Conservation (phyloP, 176 grass and related monocot genomes). For the Musa schizocarpa region DNA sequence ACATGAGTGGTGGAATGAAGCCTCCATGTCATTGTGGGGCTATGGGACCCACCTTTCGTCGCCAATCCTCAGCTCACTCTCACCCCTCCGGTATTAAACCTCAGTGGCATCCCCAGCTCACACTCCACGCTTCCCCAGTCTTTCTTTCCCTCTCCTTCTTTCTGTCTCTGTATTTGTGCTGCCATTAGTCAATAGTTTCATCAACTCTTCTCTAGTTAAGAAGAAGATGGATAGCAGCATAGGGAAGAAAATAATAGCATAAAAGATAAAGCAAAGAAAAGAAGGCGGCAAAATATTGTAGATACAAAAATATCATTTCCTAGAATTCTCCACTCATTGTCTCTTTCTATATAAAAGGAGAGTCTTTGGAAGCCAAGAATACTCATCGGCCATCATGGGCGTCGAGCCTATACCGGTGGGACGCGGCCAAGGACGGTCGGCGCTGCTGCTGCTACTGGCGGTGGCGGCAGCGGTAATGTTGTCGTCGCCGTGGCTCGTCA, state of each 20-base stretch:
- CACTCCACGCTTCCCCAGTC: background rate
- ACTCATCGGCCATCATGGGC: background rate
- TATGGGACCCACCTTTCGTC: no score
- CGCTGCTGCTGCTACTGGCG: constrained; percentile 17
- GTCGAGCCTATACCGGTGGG: background rate
- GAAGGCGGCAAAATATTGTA: no score
- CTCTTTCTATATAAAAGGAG: background rate
- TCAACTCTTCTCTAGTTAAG: background rate
- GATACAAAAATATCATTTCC: no score
- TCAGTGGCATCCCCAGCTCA: background rate
- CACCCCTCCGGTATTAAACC: background rate
- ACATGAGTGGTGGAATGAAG: no score
- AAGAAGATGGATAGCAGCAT: background rate
- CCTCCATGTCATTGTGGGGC: background rate
- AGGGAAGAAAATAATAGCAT: background rate
- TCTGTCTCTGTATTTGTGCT: background rate
- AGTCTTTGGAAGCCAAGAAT: background rate
- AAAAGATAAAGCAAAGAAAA: background rate
- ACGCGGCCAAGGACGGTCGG: background rate
- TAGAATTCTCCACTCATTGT: background rate
- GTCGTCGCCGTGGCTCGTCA: constrained; percentile 4
- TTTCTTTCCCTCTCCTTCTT: background rate
- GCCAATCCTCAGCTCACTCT: background rate
- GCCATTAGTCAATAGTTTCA: background rate
- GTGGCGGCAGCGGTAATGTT: background rate